Evolutionary conservation across 2,329 filamentous ascomycete genomes (phyloP).

Genomic region (Botryotinia calthae): DNA sequence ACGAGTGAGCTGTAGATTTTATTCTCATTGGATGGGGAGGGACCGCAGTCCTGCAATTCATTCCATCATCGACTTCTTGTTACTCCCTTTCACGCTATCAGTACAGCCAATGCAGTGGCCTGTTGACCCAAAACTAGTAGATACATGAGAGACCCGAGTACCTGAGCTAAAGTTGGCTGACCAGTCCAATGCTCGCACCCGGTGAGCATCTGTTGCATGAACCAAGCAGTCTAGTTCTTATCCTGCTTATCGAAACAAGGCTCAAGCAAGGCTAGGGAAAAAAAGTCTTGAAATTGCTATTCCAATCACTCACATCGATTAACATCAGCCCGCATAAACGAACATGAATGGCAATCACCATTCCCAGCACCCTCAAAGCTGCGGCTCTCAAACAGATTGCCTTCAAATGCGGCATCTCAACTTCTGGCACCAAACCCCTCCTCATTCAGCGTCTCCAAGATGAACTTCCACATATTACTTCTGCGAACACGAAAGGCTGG

Average conservation of each 20-base stretch:
- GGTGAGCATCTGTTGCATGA: background rate
- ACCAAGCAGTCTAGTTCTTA: background rate
- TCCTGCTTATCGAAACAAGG: background rate
- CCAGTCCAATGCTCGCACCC: background rate
- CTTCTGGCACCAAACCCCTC: constrained; percentile 57
- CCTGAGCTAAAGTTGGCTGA: background rate
- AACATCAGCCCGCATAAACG: background rate
- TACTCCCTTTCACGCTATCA: background rate
- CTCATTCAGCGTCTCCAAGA: constrained; percentile 51
- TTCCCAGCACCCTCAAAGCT: constrained; percentile 45
- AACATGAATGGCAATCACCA: constrained; percentile 37
- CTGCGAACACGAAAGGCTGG: constrained; percentile 23
- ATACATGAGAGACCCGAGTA: background rate
- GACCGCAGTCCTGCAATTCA: background rate
- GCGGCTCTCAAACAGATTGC: constrained; percentile 58
- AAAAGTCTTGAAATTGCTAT: background rate
- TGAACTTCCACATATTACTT: constrained; percentile 34
- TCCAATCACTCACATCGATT: background rate
- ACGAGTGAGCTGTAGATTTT: background rate
- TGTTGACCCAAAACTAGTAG: background rate
- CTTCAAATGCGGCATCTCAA: constrained; percentile 57
- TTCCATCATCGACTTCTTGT: background rate
- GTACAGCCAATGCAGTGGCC: background rate
- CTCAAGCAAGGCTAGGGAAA: background rate
- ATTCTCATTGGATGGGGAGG: background rate